Percentiles rank a stretch among this genome's conserved stretches.
phyloP scores from a whole-genome alignment of 2,329 filamentous ascomycete genomes.

The Camillea tinctor region DNA sequence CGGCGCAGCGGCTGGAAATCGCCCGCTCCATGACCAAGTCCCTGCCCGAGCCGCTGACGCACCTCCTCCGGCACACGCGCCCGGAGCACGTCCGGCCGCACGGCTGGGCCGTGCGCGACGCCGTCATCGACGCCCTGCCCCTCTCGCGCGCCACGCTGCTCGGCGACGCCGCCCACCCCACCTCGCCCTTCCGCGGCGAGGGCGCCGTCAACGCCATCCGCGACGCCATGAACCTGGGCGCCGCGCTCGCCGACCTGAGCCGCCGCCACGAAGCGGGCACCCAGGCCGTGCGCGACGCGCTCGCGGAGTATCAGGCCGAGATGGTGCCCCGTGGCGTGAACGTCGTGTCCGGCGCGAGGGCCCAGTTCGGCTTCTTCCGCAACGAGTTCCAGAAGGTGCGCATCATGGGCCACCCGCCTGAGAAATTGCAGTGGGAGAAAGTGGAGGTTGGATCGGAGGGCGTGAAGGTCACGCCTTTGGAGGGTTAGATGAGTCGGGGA shows the following conservation, averaged over 20 bases:
- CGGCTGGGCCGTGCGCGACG: neutral
- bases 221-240: neutral
- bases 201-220: neutral
- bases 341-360: neutral
- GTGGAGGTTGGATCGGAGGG: neutral
- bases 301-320: neutral
- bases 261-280: neutral
- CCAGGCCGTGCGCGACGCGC: neutral
- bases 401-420: neutral
- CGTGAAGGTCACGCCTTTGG: neutral
- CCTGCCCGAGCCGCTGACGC: conserved; percentile 13
- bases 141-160: neutral
- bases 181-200: neutral
- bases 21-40: conserved; percentile 15
- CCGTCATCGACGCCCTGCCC: neutral
- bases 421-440: neutral
- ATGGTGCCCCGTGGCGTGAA: neutral
- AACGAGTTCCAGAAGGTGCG: neutral
- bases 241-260: neutral
- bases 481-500: too few species aligned
- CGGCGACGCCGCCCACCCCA: neutral
- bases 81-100: neutral
- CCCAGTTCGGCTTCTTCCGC: neutral
- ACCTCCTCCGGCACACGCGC: neutral
- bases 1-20: conserved; percentile 52